These are phyloP conservation scores for Macrocystidia cucumis DNA, from an alignment of 1,284 basidiomycete species.

Conservation along the genomic window DNA sequence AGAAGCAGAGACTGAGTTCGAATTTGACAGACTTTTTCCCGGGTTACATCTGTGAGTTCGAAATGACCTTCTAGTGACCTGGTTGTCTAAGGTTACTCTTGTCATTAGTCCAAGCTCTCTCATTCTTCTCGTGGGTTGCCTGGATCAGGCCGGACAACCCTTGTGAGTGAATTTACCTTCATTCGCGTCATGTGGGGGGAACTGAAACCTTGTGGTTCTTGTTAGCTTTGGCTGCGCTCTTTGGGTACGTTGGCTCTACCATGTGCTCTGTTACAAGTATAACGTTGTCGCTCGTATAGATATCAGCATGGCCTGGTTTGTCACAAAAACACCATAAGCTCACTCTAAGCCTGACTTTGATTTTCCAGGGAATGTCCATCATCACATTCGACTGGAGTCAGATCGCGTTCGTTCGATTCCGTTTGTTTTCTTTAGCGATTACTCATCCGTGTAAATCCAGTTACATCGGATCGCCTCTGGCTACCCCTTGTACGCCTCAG, in stretches of 20 bases:
- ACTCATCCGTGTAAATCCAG: slow-evolving; percentile 11
- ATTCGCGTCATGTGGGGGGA: no score
- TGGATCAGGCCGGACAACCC: slow-evolving; percentile 29
- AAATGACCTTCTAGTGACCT: not conserved
- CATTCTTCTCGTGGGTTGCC: slow-evolving; percentile 55
- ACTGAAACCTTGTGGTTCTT: no score
- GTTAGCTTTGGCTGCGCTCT: slow-evolving; percentile 27
- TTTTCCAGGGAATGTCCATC: slow-evolving; percentile 27
- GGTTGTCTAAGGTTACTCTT: not conserved
- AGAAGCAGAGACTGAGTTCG: no score
- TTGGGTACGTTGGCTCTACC: slow-evolving; percentile 36
- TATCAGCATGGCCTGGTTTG: slow-evolving; percentile 45
- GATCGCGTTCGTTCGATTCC: slow-evolving; percentile 27
- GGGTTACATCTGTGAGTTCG: slow-evolving; percentile 52
- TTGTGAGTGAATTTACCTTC: slow-evolving; percentile 23
- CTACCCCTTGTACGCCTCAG: slow-evolving; percentile 36
- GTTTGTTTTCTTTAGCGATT: not conserved
- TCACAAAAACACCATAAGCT: not conserved
- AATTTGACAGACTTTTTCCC: slow-evolving; percentile 39
- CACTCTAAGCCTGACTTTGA: not conserved
- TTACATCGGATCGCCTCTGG: slow-evolving; percentile 44
- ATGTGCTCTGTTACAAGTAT: no score
- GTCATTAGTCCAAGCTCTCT: slow-evolving; percentile 50
- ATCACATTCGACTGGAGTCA: slow-evolving; percentile 54
- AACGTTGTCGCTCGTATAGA: no score